Evolutionary conservation across 257 asterid species (phyloP), one percentile per base, ranked within the genome.

Genomic region (Henckelia pumila): DNA sequence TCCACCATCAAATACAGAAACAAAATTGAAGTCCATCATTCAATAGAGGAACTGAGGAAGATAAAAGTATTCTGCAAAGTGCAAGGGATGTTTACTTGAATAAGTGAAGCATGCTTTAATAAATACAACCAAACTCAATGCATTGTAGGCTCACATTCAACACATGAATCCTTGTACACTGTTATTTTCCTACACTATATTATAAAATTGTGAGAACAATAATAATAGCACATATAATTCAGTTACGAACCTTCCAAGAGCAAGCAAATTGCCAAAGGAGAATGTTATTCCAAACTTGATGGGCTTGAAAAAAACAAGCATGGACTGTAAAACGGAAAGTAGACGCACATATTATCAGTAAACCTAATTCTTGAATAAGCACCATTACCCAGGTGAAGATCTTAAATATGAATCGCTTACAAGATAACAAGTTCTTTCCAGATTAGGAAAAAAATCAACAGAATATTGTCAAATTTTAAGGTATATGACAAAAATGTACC

Each of bases 221-320:
- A 10, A 11, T 44, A 44, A 44, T 44, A 37, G 52, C 2, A 35
- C 28, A 61, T 57, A 61, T 52, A 22, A 66, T 66, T 35, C 20
- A 25, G 52, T 62, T 64, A 70, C 87, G 32, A 75, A 93, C 99
- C 99, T 90, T 84, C 99, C 99, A 69, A 93, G 92, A 52, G 99
- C 99, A 63, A 93, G 99, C 84, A 93, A 70, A 79, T 93, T 93
- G 79, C 99, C 99, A 23, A 93, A 86, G 60, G 99, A 90, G 81
- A 93, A 93, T 56, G 97, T 88, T 61, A 93, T 78, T 71, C 99
- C 99, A 76, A 93, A 93, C 86, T 93, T 93, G 87, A 93, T 75
- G 40, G 97, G 99, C 76, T 90, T 83, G 88, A 93, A 88, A 90
- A 93, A 93, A 64, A 93, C 96, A 76, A 93, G 92, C 96, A 90